Evolutionary conservation across 805 yeast species (phyloP).

Genomic region (Saccharomycopsis schoenii): DNA sequence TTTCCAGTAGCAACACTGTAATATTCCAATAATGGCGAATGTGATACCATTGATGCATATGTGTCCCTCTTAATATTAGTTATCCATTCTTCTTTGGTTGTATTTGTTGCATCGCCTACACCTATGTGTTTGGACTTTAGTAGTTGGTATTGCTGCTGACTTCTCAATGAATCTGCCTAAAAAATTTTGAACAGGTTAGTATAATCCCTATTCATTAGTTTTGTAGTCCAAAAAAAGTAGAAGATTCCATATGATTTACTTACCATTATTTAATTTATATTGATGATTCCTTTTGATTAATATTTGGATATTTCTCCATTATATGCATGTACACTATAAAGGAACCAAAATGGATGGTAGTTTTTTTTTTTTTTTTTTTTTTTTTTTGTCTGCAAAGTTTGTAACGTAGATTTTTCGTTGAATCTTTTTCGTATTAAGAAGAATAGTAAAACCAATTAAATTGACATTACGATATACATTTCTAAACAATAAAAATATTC

Average conservation of each 20-base stretch:
- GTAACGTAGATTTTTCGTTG: no score
- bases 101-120: constrained; percentile 65
- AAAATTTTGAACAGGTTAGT: neutral
- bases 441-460: no score
- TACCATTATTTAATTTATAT: neutral
- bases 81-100: constrained; percentile 53
- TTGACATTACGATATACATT: no score
- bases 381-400: no score
- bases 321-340: no score
- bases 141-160: constrained; percentile 44
- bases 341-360: no score
- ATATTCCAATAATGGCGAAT: constrained; percentile 43
- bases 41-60: constrained; percentile 50
- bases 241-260: neutral
- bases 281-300: no score
- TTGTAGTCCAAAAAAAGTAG: neutral
- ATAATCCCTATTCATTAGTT: neutral
- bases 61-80: constrained; percentile 60
- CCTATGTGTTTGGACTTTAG: constrained; percentile 60
- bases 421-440: no score
- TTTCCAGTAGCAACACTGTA: constrained; percentile 43
- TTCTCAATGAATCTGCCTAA: constrained; percentile 58
- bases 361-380: no score
- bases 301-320: no score
- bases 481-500: no score